Evolutionary conservation across 768 basidiomycete species (phyloP).

Genomic region (Termitomyces sp.): DNA sequence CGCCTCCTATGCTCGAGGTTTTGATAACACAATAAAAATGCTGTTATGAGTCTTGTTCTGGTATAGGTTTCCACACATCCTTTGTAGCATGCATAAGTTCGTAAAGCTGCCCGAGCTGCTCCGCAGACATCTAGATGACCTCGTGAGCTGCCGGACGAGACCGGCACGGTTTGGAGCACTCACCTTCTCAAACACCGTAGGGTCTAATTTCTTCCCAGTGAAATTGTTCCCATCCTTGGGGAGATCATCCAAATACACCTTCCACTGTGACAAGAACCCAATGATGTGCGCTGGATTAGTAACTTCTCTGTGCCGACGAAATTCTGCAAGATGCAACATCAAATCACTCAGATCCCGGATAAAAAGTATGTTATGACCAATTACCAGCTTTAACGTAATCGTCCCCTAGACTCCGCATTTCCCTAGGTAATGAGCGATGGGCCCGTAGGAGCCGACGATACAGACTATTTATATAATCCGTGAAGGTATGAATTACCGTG

Average conservation of each 20-base stretch:
- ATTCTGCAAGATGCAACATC: constrained; percentile 53
- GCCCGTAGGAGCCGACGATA: constrained; percentile 80
- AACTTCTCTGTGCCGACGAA: constrained; percentile 72
- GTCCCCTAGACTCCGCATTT: constrained; percentile 85
- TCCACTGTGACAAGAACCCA: constrained; percentile 96
- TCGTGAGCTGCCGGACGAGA: background rate
- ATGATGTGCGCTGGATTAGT: constrained; percentile 90
- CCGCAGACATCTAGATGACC: constrained; percentile 68
- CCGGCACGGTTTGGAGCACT: constrained; percentile 3
- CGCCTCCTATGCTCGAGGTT: background rate
- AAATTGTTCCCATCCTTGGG: constrained; percentile 50
- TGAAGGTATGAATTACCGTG: background rate
- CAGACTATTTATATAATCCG: constrained; percentile 41
- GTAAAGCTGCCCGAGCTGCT: constrained; percentile 91
- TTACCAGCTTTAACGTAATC: constrained; percentile 79
- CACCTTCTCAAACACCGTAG: constrained; percentile 76
- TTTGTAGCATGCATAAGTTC: constrained; percentile 92
- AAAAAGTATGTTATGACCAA: constrained; percentile 9
- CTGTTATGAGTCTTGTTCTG: constrained; percentile 22
- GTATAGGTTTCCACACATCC: constrained; percentile 74
- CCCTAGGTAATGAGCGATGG: constrained; percentile 66
- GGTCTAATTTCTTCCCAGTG: constrained; percentile 64
- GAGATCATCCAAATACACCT: constrained; percentile 78
- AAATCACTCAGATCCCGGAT: background rate
- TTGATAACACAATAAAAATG: background rate